Evolutionary conservation across 192 early-diverging fungal species (phyloP).

Genomic region (Obelidium mucronatum): DNA sequence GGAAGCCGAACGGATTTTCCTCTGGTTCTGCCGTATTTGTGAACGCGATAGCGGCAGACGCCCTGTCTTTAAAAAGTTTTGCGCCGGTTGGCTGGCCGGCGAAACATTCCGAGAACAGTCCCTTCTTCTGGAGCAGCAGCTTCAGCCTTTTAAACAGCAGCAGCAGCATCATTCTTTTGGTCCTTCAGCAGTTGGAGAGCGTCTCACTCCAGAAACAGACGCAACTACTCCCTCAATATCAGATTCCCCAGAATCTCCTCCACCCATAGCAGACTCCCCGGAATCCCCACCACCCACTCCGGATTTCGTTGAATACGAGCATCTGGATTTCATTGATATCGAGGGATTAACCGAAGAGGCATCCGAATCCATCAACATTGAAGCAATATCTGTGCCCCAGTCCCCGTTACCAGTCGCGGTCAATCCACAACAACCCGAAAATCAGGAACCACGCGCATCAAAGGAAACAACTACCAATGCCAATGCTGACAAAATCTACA

Average conservation of each 20-base stretch:
- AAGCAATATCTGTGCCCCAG: not conserved
- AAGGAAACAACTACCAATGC: not conserved
- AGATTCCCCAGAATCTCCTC: not conserved
- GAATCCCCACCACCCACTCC: not conserved
- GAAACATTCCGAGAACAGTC: not conserved
- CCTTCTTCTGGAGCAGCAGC: not conserved
- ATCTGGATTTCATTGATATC: not conserved
- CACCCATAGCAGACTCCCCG: not conserved
- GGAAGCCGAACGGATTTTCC: constrained; percentile 33
- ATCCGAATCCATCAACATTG: not conserved
- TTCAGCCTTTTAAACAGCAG: not conserved
- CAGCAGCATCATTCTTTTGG: no score
- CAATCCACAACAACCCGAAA: not conserved
- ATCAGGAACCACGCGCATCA: no score
- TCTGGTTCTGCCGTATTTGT: constrained; percentile 40
- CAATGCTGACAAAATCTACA: not conserved
- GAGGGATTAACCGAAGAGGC: not conserved
- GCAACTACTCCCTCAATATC: no score
- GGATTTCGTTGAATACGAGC: not conserved
- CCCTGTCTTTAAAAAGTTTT: constrained; percentile 35
- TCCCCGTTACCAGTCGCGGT: not conserved
- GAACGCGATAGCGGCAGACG: constrained; percentile 28
- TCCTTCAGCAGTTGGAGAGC: no score
- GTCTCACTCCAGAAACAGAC: no score
- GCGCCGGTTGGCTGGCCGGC: constrained; percentile 23